Evolutionary conservation across 495 filamentous ascomycete species (phyloP), one percentile per base, ranked within the genome.

Genomic region (Evernia prunastri): DNA sequence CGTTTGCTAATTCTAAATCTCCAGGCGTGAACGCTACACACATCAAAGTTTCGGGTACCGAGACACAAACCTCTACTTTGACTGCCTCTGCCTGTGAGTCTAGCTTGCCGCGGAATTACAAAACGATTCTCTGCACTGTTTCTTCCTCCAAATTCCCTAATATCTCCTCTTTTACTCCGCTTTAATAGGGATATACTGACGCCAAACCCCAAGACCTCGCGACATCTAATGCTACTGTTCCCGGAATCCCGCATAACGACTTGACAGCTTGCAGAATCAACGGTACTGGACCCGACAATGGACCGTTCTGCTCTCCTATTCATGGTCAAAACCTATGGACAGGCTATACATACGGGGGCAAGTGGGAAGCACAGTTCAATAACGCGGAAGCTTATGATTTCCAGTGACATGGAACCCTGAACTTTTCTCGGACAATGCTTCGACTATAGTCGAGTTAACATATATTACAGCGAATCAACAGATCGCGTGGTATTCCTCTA

Each of bases 351-450:
- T 68, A 68, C 36, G 63, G 59, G 60, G 47, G 67, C 62, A 66
- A 3, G 67, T 45, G 10, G 54, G 23, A 12, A 42, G 31, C 18
- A 40, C 36, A 8, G 17, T 49, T 56, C 13, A 17, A 42, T 20
- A 58, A 17, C 4, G 9, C 10, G 17, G 15, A 29, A 31, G 25
- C 63, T 62, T 23, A 60, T 53, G n/a, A 20, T 15, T 36, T 27
- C 49, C 42, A 68, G 67, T 68, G 17, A 68, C 63, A 4, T 68
- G 67, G 67, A 68, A 68, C n/a, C 43, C 67, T 17, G 15, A 25
- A 31, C 29, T 66, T 8, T 63, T 60, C 45, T 25, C 67, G 23
- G 56, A 68, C 37, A 68, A 68, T 51, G 31, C 63, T 17, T 58
- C 53, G n/a, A 62, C 62, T 23, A 27, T 39, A 4, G 59, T 64